Evolutionary conservation across 1,284 basidiomycete species (phyloP).

Genomic region (Xanthoconium separans): DNA sequence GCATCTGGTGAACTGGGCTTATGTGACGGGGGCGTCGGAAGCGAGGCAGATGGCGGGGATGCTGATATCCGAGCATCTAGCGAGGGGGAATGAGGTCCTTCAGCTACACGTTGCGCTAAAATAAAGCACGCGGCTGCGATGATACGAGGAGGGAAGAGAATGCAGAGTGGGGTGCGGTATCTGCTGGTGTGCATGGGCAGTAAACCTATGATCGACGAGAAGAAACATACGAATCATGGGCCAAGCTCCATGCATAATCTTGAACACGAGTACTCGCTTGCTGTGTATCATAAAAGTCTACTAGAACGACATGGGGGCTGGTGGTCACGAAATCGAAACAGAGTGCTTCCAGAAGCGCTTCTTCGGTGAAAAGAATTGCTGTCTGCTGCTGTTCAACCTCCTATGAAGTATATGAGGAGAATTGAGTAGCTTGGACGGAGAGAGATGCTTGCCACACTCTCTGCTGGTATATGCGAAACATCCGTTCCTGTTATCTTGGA

Average conservation of each 20-base stretch:
- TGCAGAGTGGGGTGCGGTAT: constrained; percentile 73
- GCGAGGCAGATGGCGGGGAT: constrained; percentile 58
- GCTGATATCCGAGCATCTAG: constrained; percentile 68
- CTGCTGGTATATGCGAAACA: constrained; percentile 52
- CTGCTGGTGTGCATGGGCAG: constrained; percentile 37
- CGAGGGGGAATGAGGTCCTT: constrained; percentile 69
- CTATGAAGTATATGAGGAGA: constrained; percentile 34
- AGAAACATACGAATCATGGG: constrained; percentile 75
- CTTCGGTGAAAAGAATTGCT: constrained; percentile 77
- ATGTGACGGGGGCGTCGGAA: constrained; percentile 73
- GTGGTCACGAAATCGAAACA: constrained; percentile 90
- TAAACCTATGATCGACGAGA: constrained; percentile 1
- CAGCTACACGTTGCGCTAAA: constrained; percentile 65
- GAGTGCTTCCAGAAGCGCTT: constrained; percentile 81
- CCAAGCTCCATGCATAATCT: constrained; percentile 79
- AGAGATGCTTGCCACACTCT: constrained; percentile 53
- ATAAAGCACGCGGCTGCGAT: constrained; percentile 74
- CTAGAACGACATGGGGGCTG: constrained; percentile 77
- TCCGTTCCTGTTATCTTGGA: constrained; percentile 65
- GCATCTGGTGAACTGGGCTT: constrained; percentile 70
- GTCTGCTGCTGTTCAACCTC: constrained; percentile 75
- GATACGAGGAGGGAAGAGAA: constrained; percentile 64
- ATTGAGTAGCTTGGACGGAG: constrained; percentile 2
- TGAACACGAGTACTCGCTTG: constrained; percentile 50
- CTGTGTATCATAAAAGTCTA: constrained; percentile 60